These are phyloP conservation scores for Domatiomyces catenatus DNA, from an alignment of 2,329 filamentous ascomycete genomes.

Conservation along the genomic window DNA sequence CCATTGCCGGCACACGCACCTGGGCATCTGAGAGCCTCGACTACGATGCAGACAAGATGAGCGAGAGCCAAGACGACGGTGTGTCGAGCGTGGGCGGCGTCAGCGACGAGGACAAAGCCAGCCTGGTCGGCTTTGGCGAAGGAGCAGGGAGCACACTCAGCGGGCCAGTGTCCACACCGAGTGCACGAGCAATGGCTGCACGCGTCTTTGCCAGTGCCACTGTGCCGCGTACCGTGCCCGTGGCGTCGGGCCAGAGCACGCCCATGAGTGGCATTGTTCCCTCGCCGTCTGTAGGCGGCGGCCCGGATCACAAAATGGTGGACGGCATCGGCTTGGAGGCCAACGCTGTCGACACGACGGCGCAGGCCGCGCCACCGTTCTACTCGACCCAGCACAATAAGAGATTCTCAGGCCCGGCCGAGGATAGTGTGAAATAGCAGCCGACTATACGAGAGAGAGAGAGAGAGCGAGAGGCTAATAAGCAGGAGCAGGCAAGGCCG, in stretches of 20 bases:
- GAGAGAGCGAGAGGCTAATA: not conserved
- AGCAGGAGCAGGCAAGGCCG: not conserved
- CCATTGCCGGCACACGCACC: conserved; percentile 49
- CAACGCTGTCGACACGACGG: conserved; percentile 51
- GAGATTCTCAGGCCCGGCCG: conserved; percentile 29
- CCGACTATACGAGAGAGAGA: not conserved
- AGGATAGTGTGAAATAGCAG: conserved; percentile 39
- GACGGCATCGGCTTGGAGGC: conserved; percentile 18
- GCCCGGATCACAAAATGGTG: conserved; percentile 10
- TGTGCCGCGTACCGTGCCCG: conserved; percentile 12
- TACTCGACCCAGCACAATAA: conserved; percentile 18
- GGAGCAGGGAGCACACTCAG: conserved; percentile 74
- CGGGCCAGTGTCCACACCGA: conserved; percentile 54
- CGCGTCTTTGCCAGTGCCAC: conserved; percentile 23
- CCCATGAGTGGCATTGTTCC: conserved; percentile 32
- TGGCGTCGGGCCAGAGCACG: conserved; percentile 19
- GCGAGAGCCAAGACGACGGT: conserved; percentile 48
- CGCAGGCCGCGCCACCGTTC: conserved; percentile 40
- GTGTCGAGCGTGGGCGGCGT: conserved; percentile 58
- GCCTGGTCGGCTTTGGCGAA: conserved; percentile 82
- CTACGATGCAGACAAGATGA: conserved; percentile 40
- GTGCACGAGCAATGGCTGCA: conserved; percentile 24
- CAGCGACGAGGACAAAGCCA: conserved; percentile 71
- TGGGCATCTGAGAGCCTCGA: conserved; percentile 52
- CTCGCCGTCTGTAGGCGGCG: conserved; percentile 20